Evolutionary conservation across 345 rosid genomes (phyloP), one percentile per base, ranked within the genome.

Genomic region (Eutrema heterophyllum): DNA sequence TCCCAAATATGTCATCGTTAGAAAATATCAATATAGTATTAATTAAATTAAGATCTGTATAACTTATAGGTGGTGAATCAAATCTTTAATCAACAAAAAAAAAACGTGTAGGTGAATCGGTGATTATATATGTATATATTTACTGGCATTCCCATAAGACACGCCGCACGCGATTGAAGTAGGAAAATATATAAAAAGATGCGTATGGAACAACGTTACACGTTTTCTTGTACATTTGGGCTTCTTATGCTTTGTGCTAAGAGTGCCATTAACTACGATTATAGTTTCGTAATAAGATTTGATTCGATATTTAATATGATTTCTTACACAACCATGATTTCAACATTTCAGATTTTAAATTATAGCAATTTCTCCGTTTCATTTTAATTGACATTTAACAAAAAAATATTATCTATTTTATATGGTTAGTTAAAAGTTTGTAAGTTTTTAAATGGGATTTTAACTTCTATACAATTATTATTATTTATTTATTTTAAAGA

Each of bases 151-250:
- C 21, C 35, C 48, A 7, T 67, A 30, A 27, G 59, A 73, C 45
- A 58, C 24, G 24, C 24, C 24, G 24, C 24, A 21, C 60, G 61
- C 53, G 45, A 74, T 58, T 40, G 36, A 66, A 36, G 59, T 36
- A 45, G 14, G 9, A 14, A 53, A 57, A 29, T 57, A 29, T 38
- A 26, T n/a, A 0, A 40, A 39, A 50, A 40, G n/a, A 61, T 33
- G 58, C 70, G 79, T 68, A 61, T 61, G 5, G 16, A 44, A 10
- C 49, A 68, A 35, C 56, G 74, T 75, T 43, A 75, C 49, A 68
- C 64, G 69, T 60, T 75, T 54, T 43, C 79, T 75, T 75, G 74
- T 61, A 60, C 57, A 61, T 60, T 52, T 68, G 29, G 27, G 67
- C 6, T 29, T 67, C 0, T 33, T 29, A 45, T 64, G 39, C 30